Evolutionary conservation across 257 asterid genomes (phyloP).

Genomic region (Solanum boliviense): DNA sequence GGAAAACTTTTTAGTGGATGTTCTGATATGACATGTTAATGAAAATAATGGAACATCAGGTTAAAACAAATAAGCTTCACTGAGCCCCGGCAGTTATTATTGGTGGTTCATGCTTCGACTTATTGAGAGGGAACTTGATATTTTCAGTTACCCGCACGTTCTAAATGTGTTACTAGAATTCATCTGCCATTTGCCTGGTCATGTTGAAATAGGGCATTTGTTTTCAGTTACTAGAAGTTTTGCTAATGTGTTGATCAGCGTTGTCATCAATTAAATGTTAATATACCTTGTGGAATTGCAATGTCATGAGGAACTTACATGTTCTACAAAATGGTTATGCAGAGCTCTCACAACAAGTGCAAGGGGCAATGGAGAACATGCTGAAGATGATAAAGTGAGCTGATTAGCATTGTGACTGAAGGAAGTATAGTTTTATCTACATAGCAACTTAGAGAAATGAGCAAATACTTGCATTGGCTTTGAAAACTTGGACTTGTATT

Average conservation of each 20-base stretch:
- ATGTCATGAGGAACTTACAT: not conserved
- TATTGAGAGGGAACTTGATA: not conserved
- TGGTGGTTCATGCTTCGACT: not conserved
- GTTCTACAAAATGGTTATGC: constrained; percentile 2
- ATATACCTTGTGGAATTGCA: not conserved
- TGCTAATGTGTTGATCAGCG: not conserved
- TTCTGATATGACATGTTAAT: not conserved
- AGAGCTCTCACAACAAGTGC: constrained; percentile 74
- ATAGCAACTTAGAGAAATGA: not conserved
- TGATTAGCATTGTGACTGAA: constrained; percentile 1
- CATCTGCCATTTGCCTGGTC: not conserved
- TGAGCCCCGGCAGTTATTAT: not conserved
- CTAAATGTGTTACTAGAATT: not conserved
- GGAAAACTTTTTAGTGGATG: not conserved
- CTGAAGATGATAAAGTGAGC: constrained; percentile 63
- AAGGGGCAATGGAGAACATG: constrained; percentile 69
- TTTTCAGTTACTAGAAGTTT: not conserved
- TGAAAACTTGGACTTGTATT: not conserved
- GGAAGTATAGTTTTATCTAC: not conserved
- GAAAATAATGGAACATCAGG: not conserved
- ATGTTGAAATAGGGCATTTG: too few relatives aligned
- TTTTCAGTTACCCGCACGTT: not conserved
- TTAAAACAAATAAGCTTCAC: not conserved
- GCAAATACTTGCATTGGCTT: not conserved
- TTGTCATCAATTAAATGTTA: not conserved